These are phyloP conservation scores for Coemansia sp. DNA, from an alignment of 192 early-diverging fungal species.

Conservation along the genomic window DNA sequence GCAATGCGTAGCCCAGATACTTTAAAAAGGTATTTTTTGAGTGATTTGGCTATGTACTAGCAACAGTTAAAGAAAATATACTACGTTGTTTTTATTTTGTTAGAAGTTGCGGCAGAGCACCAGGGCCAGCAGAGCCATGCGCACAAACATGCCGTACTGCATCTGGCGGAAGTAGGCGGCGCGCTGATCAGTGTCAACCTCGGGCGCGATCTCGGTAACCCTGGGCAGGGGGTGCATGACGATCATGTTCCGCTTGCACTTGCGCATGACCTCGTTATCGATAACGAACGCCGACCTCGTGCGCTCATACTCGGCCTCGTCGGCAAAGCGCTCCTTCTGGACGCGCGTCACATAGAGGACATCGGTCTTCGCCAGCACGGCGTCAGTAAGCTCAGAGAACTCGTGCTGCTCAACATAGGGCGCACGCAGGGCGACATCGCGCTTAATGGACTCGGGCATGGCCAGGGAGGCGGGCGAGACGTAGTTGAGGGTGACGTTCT, in stretches of 20 bases:
- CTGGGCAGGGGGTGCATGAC: slow-evolving; percentile 98
- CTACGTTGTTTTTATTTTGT: neutral
- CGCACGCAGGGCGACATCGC: slow-evolving; percentile 58
- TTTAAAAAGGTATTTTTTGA: neutral
- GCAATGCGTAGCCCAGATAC: no score
- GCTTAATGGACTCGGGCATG: slow-evolving; percentile 86
- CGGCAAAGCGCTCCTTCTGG: slow-evolving; percentile 91
- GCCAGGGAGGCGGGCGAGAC: slow-evolving; percentile 79
- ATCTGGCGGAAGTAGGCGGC: slow-evolving; percentile 99
- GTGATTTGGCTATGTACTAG: neutral
- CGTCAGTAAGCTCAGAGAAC: slow-evolving; percentile 67
- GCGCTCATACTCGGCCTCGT: slow-evolving; percentile 75
- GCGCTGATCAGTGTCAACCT: slow-evolving; percentile 97
- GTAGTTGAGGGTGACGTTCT: slow-evolving; percentile 89
- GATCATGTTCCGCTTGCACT: slow-evolving; percentile 95
- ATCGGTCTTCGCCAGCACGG: slow-evolving; percentile 83
- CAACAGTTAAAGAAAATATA: slow-evolving; percentile 5
- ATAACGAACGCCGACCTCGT: slow-evolving; percentile 80
- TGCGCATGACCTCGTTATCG: slow-evolving; percentile 81
- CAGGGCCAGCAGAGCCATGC: slow-evolving; percentile 95
- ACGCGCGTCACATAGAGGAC: slow-evolving; percentile 97
- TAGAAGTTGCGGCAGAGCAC: slow-evolving; percentile 59
- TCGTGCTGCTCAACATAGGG: slow-evolving; percentile 66
- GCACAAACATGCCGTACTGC: slow-evolving; percentile 95
- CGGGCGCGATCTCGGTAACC: slow-evolving; percentile 92